Percentiles rank a stretch among this genome's conserved stretches.
Conservation (phyloP, 768 basidiomycete genomes). For the Dentipellis sp. region DNA sequence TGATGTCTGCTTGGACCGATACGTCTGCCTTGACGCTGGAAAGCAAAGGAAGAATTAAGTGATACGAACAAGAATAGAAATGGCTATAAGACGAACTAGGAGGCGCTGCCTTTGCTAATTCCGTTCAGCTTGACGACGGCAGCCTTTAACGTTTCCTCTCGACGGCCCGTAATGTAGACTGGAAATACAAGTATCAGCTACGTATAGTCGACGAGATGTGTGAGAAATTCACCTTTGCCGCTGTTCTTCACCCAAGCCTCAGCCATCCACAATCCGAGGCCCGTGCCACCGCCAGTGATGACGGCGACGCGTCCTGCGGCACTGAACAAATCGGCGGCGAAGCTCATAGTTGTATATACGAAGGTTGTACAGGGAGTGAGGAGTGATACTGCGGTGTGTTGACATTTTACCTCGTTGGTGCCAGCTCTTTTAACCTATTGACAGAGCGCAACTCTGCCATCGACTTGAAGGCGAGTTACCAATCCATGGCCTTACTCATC, state of each 20-base stretch:
- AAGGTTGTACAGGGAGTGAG: no score
- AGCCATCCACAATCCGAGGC: constrained; percentile 77
- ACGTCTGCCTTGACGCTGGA: constrained; percentile 59
- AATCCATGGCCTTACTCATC: no score
- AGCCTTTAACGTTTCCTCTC: constrained; percentile 44
- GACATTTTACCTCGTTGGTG: no score
- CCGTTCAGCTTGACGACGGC: constrained; percentile 46
- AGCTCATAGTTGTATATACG: no score
- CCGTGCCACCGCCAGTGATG: constrained; percentile 68
- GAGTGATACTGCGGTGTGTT: no score
- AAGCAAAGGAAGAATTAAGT: constrained; percentile 55
- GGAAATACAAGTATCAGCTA: no score
- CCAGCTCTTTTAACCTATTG: no score
- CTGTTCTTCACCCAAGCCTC: constrained; percentile 71
- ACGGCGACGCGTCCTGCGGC: constrained; percentile 61
- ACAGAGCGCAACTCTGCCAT: no score
- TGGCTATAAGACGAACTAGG: constrained; percentile 13
- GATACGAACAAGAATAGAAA: constrained; percentile 34
- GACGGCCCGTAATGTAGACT: constrained; percentile 30
- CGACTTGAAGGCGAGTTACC: no score
- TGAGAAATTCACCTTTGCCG: constrained; percentile 71
- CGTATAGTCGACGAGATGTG: no score
- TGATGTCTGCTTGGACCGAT: constrained; percentile 36
- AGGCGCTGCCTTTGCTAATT: constrained; percentile 1
- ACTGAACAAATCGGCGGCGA: constrained; percentile 33